Percentiles rank a stretch among this genome's conserved stretches.
These are phyloP conservation scores for Xylariales sp. DNA, from an alignment of 2,329 filamentous ascomycete genomes.

Conservation along the genomic window DNA sequence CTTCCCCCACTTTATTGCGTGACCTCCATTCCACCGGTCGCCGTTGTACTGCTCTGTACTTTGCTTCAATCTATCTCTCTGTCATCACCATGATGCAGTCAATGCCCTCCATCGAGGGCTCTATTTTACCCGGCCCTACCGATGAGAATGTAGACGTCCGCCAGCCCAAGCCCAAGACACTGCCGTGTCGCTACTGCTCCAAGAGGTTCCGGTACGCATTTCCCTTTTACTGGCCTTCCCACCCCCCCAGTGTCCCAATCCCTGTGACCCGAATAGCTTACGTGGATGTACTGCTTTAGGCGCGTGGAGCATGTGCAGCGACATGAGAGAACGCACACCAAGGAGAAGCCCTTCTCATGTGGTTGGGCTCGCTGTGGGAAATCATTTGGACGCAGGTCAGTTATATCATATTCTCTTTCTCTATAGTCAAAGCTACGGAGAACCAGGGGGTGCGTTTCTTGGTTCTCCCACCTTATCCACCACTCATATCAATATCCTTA, in stretches of 20 bases:
- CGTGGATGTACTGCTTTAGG: slow-evolving; percentile 37
- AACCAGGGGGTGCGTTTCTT: no score
- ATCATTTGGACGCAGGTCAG: slow-evolving; percentile 59
- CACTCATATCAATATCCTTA: no score
- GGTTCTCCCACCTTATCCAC: slow-evolving; percentile 1
- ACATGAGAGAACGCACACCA: slow-evolving; percentile 61
- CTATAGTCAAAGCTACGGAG: slow-evolving; percentile 4
- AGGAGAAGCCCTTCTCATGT: slow-evolving; percentile 61
- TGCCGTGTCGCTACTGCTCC: slow-evolving; percentile 60
- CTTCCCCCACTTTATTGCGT: no score
- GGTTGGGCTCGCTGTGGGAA: slow-evolving; percentile 57
- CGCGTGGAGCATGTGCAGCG: slow-evolving; percentile 62
- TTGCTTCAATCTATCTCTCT: slow-evolving; percentile 1
- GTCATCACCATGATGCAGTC: slow-evolving; percentile 41
- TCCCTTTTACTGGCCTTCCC: no score
- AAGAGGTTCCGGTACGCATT: slow-evolving; percentile 63
- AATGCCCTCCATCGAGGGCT: slow-evolving; percentile 47
- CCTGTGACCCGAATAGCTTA: slow-evolving; percentile 33
- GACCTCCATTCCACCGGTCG: no score
- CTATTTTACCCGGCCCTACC: slow-evolving; percentile 29
- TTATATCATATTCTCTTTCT: slow-evolving; percentile 14
- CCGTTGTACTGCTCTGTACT: no score
- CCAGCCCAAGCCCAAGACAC: slow-evolving; percentile 56
- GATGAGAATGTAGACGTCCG: slow-evolving; percentile 47
- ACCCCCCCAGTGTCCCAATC: slow-evolving; percentile 12